Percentiles rank a stretch among this genome's conserved stretches.
Evolutionary conservation across 371 early-diverging fungal genomes (phyloP).

Genomic region (Mortierella sp.): DNA sequence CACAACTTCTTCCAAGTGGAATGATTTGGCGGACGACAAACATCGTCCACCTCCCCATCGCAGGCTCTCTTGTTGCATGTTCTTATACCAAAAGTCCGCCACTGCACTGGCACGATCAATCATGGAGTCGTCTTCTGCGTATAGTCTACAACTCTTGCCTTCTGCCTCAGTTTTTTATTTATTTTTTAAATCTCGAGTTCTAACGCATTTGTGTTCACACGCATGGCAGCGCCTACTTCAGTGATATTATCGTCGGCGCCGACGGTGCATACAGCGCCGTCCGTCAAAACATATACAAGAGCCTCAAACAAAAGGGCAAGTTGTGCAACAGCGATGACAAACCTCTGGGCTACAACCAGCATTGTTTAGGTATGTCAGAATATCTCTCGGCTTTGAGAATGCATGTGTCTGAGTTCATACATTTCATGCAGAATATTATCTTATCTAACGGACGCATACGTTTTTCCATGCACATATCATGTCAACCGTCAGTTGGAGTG

Average conservation of each 20-base stretch:
- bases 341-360: constrained; percentile 37
- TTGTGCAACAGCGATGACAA: constrained; percentile 24
- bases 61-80: too few relatives aligned
- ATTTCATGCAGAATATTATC: neutral
- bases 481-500: constrained; percentile 18
- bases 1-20: neutral
- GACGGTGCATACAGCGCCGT: constrained; percentile 43
- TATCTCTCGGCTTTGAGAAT: neutral
- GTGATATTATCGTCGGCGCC: constrained; percentile 38
- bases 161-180: constrained; percentile 6
- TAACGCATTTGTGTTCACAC: too few relatives aligned
- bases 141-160: neutral
- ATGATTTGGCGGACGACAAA: neutral
- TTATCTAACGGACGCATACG: neutral
- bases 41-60: too few relatives aligned
- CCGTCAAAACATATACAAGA: constrained; percentile 40
- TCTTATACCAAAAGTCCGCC: too few relatives aligned
- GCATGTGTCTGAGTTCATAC: neutral
- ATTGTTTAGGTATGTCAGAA: constrained; percentile 27
- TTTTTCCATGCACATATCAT: neutral
- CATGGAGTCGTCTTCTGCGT: too few relatives aligned
- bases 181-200: neutral
- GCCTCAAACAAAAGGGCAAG: constrained; percentile 21
- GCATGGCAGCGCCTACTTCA: constrained; percentile 16
- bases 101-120: too few relatives aligned